phyloP scores from a whole-genome alignment of 2,329 filamentous ascomycete genomes.

The Trichoderma koningii region DNA sequence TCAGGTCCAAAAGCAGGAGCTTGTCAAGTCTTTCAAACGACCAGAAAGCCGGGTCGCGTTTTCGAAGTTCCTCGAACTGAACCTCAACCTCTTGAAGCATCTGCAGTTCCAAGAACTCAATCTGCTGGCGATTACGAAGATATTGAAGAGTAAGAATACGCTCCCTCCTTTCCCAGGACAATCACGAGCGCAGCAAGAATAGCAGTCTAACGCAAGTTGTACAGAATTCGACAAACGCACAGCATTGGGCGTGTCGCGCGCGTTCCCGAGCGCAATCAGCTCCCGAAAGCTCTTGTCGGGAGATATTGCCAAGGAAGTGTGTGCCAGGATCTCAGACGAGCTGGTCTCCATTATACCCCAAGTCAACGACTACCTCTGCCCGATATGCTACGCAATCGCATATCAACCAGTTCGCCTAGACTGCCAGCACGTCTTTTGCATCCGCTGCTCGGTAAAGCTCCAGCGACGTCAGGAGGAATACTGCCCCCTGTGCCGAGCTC shows the following conservation, averaged over 20 bases:
- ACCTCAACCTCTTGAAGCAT: slow-evolving; percentile 73
- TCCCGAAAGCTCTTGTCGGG: slow-evolving; percentile 64
- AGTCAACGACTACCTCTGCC: slow-evolving; percentile 81
- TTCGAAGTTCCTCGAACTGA: slow-evolving; percentile 69
- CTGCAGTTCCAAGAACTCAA: slow-evolving; percentile 86
- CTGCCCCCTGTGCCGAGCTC: slow-evolving; percentile 75
- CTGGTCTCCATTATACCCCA: slow-evolving; percentile 75
- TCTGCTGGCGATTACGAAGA: slow-evolving; percentile 74
- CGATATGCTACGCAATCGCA: slow-evolving; percentile 76
- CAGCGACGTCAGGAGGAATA: slow-evolving; percentile 67
- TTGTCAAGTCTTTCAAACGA: slow-evolving; percentile 65
- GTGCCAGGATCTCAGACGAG: slow-evolving; percentile 71
- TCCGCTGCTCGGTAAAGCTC: slow-evolving; percentile 78
- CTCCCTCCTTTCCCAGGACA: neutral
- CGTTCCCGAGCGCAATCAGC: slow-evolving; percentile 61
- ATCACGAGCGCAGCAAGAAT: too few relatives aligned
- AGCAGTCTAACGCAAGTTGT: neutral
- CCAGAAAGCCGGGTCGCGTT: slow-evolving; percentile 66
- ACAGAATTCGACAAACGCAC: slow-evolving; percentile 88
- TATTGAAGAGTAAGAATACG: slow-evolving; percentile 69
- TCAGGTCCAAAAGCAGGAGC: slow-evolving; percentile 62
- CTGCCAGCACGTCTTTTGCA: slow-evolving; percentile 80
- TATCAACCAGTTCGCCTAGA: slow-evolving; percentile 77
- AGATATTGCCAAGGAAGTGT: slow-evolving; percentile 73
- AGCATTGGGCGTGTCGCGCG: slow-evolving; percentile 66